Evolutionary conservation across 2,329 filamentous ascomycete species (phyloP), one percentile per base, ranked within the genome.

Genomic region (Ophiostoma novo-ulmi): DNA sequence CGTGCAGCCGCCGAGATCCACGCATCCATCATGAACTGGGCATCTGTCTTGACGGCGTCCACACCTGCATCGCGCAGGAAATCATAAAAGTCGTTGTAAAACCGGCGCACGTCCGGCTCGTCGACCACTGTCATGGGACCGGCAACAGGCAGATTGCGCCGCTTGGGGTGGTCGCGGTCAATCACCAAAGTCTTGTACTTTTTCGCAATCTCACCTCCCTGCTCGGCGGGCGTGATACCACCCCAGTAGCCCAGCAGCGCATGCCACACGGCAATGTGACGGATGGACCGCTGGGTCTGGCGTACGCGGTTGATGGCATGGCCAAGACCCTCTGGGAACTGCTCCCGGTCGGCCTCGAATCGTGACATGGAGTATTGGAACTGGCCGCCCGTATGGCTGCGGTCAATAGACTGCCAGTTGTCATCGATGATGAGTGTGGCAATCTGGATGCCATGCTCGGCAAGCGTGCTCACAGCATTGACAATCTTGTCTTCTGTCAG

Each of bases 391-490:
- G 83, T 83, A 35, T 77, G 75, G 39, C 83, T 80, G 44, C 70
- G 71, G 74, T 86, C 87, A 66, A 97, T 84, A 10, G 90, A 87
- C 79, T 97, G 94, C 95, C 95, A 99, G 75, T 96, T 97, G 77
- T 99, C 95, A 75, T 99, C 95, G 73, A 99, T 97, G 73, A 98
- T 97, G 1, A 99, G 83, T 76, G 89, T 97, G 0, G 88, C 89
- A 65, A 98, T 85, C 61, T 90, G 88, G 76, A 99, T 92, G 0
- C 89, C 86, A 70, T 91, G 85, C 39, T 88, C 82, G 5, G 89
- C 85, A 13, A 99, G 81, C 1, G 85, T 84, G 71, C 93, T 87
- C 0, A 98, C 82, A 1, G 94, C 93, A 58, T 88, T 79, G 14
- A 93, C 82, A 17, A 99, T 87, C 75, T 93, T 96, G 26, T 92